phyloP scores from a whole-genome alignment of 2,329 filamentous ascomycete genomes.

The Penicillium italicum region DNA sequence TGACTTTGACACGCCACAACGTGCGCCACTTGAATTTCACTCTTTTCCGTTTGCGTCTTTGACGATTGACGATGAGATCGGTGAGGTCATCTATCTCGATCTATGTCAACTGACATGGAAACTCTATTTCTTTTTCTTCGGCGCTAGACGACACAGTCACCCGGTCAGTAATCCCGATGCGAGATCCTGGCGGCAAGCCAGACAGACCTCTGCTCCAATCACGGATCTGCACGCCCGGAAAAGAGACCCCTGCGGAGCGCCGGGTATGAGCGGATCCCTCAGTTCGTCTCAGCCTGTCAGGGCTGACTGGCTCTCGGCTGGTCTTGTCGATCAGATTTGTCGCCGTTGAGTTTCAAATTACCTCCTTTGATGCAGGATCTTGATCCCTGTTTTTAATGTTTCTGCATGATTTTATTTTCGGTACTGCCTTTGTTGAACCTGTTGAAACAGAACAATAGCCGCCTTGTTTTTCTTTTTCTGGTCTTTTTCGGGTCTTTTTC shows the following conservation, averaged over 20 bases:
- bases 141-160: constrained; percentile 13
- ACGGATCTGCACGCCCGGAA: neutral
- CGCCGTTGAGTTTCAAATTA: constrained; percentile 19
- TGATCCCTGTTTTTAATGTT: constrained; percentile 18
- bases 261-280: constrained; percentile 17
- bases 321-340: constrained; percentile 15
- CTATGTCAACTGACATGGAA: constrained; percentile 7
- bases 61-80: constrained; percentile 1
- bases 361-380: neutral
- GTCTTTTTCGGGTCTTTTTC: neutral
- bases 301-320: constrained; percentile 2
- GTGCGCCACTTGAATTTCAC: neutral
- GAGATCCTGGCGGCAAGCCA: constrained; percentile 20
- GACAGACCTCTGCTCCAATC: constrained; percentile 17
- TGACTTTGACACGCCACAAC: constrained; percentile 3
- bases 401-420: neutral
- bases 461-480: neutral
- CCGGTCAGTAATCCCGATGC: constrained; percentile 3
- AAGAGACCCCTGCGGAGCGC: constrained; percentile 7
- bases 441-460: constrained; percentile 8
- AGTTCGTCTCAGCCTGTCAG: constrained; percentile 8
- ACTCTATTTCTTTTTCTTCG: neutral
- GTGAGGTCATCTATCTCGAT: constrained; percentile 13
- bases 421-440: neutral
- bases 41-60: constrained; percentile 17